Evolutionary conservation across 352 stramenopile genomes (phyloP).

Genomic region (Globisporangium ultimum): DNA sequence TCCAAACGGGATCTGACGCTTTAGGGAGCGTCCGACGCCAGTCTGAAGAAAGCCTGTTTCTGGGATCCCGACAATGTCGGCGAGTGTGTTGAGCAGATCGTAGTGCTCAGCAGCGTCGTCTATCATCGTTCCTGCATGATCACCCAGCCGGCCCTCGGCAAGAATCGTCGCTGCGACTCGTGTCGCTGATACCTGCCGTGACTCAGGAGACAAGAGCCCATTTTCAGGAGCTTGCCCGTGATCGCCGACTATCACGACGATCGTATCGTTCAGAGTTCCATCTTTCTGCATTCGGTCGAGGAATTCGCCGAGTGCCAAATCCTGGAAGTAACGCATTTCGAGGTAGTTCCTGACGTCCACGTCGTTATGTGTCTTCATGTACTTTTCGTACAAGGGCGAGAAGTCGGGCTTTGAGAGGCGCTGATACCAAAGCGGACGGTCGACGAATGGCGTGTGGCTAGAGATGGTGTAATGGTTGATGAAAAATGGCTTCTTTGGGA

Average conservation of each 20-base stretch:
- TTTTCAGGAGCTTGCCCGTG: conserved; percentile 43
- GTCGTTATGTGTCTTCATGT: conserved; percentile 5
- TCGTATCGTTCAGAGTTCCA: conserved; percentile 46
- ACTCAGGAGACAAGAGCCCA: conserved; percentile 24
- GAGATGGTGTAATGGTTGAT: conserved; percentile 61
- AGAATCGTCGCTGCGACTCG: conserved; percentile 30
- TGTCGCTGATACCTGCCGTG: conserved; percentile 24
- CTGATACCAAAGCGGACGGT: conserved; percentile 36
- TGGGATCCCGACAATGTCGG: conserved; percentile 35
- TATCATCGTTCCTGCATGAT: conserved; percentile 21
- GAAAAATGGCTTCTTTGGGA: conserved; percentile 42
- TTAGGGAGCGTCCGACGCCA: conserved; percentile 37
- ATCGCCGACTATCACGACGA: conserved; percentile 52
- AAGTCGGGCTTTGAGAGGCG: conserved; percentile 27
- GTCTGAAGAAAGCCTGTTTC: conserved; percentile 30
- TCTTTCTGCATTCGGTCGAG: conserved; percentile 40
- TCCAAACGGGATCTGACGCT: conserved; percentile 30
- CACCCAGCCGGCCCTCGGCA: conserved; percentile 30
- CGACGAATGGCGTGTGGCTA: conserved; percentile 38
- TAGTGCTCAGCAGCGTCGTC: conserved; percentile 33
- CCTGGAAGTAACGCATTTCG: conserved; percentile 48
- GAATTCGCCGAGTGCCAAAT: conserved; percentile 46
- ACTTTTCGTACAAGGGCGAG: conserved; percentile 25
- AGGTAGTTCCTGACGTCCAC: conserved; percentile 31
- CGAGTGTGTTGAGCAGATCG: conserved; percentile 37